phyloP scores from a whole-genome alignment of 1,139 yeast species.

The Lodderomyces theae region DNA sequence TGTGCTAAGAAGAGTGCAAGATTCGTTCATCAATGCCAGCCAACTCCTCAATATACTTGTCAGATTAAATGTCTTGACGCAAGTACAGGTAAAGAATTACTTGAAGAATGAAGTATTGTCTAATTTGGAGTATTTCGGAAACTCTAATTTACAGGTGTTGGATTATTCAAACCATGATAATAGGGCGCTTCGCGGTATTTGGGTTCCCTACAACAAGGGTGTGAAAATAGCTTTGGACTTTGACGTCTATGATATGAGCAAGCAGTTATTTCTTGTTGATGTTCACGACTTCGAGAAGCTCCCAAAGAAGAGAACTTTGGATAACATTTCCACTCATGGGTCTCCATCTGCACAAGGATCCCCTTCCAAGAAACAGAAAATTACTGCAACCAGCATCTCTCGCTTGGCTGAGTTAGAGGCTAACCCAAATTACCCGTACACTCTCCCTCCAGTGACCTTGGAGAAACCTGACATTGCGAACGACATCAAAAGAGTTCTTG shows the following conservation, averaged over 20 bases:
- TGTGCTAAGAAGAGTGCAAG: conserved; percentile 44
- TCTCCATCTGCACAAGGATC: conserved; percentile 27
- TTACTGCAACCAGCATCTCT: conserved; percentile 2
- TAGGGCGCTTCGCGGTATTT: conserved; percentile 31
- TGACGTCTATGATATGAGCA: conserved; percentile 41
- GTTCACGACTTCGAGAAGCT: conserved; percentile 46
- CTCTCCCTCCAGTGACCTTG: conserved; percentile 52
- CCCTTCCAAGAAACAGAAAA: conserved; percentile 33
- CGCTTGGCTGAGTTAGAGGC: neutral
- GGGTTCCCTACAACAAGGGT: conserved; percentile 48
- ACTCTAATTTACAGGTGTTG: conserved; percentile 24
- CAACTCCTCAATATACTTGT: conserved; percentile 38
- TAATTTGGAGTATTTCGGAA: conserved; percentile 28
- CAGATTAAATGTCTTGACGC: conserved; percentile 25
- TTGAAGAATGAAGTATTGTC: conserved; percentile 34
- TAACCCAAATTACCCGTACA: conserved; percentile 43
- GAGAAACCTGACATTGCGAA: conserved; percentile 37
- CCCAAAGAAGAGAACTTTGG: conserved; percentile 25
- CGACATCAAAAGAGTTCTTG: conserved; percentile 53
- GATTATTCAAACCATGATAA: conserved; percentile 32
- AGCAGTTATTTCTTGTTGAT: conserved; percentile 41
- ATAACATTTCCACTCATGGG: conserved; percentile 12
- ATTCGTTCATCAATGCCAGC: conserved; percentile 41
- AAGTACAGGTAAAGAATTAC: conserved; percentile 28
- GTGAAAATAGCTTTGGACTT: conserved; percentile 39